Percentiles rank a stretch among this genome's conserved stretches.
phyloP scores from a whole-genome alignment of 805 yeast genomes.

The Barnettozyma vustinii region DNA sequence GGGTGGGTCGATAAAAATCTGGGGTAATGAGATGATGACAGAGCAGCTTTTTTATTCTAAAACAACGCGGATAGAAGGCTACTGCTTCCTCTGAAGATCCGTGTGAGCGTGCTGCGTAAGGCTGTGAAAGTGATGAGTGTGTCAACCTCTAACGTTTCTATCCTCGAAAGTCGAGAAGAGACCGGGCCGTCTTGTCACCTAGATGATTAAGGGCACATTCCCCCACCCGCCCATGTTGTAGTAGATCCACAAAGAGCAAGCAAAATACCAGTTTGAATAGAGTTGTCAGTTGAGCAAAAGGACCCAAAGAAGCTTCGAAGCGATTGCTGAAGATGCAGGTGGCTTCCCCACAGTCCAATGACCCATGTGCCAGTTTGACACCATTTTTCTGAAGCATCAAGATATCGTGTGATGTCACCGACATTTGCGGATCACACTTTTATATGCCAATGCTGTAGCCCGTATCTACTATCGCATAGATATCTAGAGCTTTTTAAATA shows the following conservation, averaged over 20 bases:
- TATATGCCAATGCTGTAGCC: no score
- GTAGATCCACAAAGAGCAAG: not conserved
- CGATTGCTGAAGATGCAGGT: not conserved
- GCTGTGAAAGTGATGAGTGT: no score
- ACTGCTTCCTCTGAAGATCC: no score
- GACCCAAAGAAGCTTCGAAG: not conserved
- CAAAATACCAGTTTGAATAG: not conserved
- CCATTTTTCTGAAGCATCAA: not conserved
- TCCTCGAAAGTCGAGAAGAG: not conserved
- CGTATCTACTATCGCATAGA: not conserved
- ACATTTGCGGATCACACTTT: not conserved
- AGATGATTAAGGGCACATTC: no score
- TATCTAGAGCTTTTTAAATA: not conserved
- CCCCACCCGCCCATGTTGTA: no score
- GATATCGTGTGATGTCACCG: not conserved
- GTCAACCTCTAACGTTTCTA: no score
- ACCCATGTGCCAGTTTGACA: not conserved
- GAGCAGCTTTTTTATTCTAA: not conserved
- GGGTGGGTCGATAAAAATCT: not conserved
- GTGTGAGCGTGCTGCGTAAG: no score
- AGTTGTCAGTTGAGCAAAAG: not conserved
- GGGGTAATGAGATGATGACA: slow-evolving; percentile 1
- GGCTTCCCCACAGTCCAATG: not conserved
- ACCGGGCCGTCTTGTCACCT: no score
- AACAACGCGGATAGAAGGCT: not conserved